Conservation (phyloP, 768 basidiomycete genomes). For the Chalciporus piperatus region DNA sequence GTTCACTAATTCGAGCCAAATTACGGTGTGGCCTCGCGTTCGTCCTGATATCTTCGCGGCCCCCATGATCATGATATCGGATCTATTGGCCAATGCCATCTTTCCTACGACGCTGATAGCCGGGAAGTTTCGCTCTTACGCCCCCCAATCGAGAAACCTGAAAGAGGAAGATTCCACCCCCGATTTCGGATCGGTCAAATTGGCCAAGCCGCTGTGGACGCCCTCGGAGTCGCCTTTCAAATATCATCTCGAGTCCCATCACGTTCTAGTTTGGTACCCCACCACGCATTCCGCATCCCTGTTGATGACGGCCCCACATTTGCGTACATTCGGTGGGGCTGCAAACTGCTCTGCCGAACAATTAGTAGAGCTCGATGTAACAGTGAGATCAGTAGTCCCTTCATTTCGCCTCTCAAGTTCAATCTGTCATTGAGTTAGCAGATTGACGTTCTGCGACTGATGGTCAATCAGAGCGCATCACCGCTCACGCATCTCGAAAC, state of each 20-base stretch:
- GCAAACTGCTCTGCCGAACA: no score
- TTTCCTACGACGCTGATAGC: constrained; percentile 8
- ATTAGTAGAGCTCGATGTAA: no score
- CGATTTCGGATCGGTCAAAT: constrained; percentile 18
- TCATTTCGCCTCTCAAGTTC: constrained; percentile 11
- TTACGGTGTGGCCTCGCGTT: constrained; percentile 10
- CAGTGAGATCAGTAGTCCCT: neutral
- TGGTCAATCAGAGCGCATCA: neutral
- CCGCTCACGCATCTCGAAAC: neutral
- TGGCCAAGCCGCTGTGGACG: neutral
- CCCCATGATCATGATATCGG: constrained; percentile 23
- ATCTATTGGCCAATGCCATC: constrained; percentile 16
- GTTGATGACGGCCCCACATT: no score
- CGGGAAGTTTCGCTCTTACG: constrained; percentile 20
- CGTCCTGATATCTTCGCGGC: constrained; percentile 13
- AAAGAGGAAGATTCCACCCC: constrained; percentile 23
- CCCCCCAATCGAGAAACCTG: constrained; percentile 32
- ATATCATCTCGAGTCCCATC: no score
- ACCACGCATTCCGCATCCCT: no score
- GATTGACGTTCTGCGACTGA: constrained; percentile 8
- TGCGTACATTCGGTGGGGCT: no score
- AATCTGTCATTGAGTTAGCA: constrained; percentile 9
- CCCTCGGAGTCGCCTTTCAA: constrained; percentile 14
- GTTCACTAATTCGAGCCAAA: constrained; percentile 13
- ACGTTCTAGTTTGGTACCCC: no score